Conservation (phyloP, 2,329 filamentous ascomycete species). For the Aspergillus pseudoviridinutans region DNA sequence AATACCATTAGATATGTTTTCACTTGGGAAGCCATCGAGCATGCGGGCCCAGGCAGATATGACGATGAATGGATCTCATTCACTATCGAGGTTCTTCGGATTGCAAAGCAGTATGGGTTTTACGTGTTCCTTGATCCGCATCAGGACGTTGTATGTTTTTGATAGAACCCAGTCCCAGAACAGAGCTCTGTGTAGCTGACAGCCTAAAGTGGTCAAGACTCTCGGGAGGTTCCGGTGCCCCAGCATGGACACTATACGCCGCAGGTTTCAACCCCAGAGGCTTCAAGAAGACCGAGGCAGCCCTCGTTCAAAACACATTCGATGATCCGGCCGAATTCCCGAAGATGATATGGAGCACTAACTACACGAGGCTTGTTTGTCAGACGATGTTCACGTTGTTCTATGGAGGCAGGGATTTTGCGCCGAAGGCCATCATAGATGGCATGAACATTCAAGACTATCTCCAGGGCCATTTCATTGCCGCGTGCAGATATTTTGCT, state of each 20-base stretch:
- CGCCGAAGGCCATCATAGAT: constrained; percentile 92
- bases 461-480: constrained; percentile 79
- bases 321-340: constrained; percentile 80
- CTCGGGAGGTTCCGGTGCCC: constrained; percentile 89
- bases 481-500: constrained; percentile 75
- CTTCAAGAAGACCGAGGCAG: constrained; percentile 83
- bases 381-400: constrained; percentile 94
- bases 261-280: constrained; percentile 82
- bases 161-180: not conserved
- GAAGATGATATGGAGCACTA: constrained; percentile 99
- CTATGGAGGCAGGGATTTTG: constrained; percentile 85
- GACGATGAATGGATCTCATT: constrained; percentile 92
- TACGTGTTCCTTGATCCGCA: constrained; percentile 99
- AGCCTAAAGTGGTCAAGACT: constrained; percentile 77
- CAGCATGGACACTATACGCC: constrained; percentile 96
- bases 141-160: constrained; percentile 77
- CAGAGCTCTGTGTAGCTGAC: constrained; percentile 23
- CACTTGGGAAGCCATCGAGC: constrained; percentile 98
- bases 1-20: constrained; percentile 96
- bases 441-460: constrained; percentile 96
- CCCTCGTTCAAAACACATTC: constrained; percentile 92
- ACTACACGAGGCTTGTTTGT: constrained; percentile 82
- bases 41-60: constrained; percentile 82
- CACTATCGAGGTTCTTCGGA: constrained; percentile 77
- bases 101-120: constrained; percentile 87